Base-by-base conservation (phyloP, 2,329 filamentous ascomycete species). In the Exophiala alcalophila region DNA sequence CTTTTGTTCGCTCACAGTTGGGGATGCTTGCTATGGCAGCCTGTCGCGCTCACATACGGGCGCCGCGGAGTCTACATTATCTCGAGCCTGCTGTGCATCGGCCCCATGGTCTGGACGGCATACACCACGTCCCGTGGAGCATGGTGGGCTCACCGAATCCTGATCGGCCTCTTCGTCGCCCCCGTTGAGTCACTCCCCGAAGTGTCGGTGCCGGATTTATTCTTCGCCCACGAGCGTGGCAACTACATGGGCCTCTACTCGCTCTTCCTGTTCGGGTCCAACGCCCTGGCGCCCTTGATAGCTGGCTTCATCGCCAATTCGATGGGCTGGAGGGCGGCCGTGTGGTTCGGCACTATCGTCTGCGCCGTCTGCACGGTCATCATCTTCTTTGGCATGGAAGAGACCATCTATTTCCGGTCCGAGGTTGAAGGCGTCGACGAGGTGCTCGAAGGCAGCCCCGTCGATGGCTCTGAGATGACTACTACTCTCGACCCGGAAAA, bases 281-380 rank as follows among this genome's bases (percentile, higher is more conserved):
- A 38, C 24, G 44, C 40, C 12, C 21, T 49, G 18, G 66, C 66
- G 1, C 69, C 71, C 0, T 62, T 73, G 1, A 66, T 71, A 38
- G 67, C 64, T 16, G 70, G 70, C 2, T 72, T 71, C 50, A 71
- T 73, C 28, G 62, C 62, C 4, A 60, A 72, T 35, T 65, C 66
- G 18, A 65, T 69, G 33, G 67, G 69, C 2, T 73, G 69, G 70
- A 40, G 61, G 50, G 72, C 69, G 69, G 68, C 27, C 18, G 63
- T 71, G 49, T 72, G 73, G 58, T 76, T 69, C 68, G 69, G 70
- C 8, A 69, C 71, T 4, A 74, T 77, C 16, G 74, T 77, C 53
- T 59, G 61, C 21, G 73, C 57, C 1, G 58, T 62, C 1, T 65
- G 65, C 1, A 67, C 72, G 23, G 52, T 73, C 1, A 69, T 76